Evolutionary conservation across 2,329 filamentous ascomycete species (phyloP), one percentile per base, ranked within the genome.

Genomic region (Colletotrichum simmondsii): DNA sequence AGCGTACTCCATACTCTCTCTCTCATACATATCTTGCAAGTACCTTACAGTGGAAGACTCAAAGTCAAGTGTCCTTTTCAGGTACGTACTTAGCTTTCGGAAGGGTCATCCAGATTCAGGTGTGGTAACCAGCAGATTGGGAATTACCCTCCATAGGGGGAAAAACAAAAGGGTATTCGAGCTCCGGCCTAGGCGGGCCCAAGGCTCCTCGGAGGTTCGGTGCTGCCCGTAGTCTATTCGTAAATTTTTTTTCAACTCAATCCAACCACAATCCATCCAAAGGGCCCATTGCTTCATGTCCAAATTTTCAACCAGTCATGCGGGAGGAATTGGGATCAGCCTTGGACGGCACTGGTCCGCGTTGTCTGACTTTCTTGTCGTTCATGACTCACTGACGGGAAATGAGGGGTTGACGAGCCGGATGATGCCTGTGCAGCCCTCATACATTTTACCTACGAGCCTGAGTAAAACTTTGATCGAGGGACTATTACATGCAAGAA

Each of bases 361-460:
- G 35, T 65, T 42, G 59, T 56, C 54, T 72, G 59, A 65, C 58
- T 24, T 24, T 72, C 59, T 72, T 61, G 66, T 65, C 60, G 35
- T 64, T 56, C 60, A 70, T 72, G 70, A 72, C 70, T 72, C 70
- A 72, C 66, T 65, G 70, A 69, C 60, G 46, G 54, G 35, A 72
- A 65, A 35, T 70, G 70, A 70, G 60, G 65, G 70, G 65, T 61
- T 65, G 46, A 59, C 42, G 64, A 60, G n/a, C 59, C 46, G 24
- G 70, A 66, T 60, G 42, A 69, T 70, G 70, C 70, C 54, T 72
- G 65, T 35, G 60, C 19, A 26, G 14, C 16, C 30, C 69, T 68
- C 53, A 70, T 52, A 46, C 66, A 28, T 56, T 65, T 64, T 65
- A 37, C 70, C 70, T 60, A 60, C 26, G 54, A 70, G 65, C 70